Evolutionary conservation across 441 rosid species (phyloP).

Genomic region (Euphorbia celastroides): DNA sequence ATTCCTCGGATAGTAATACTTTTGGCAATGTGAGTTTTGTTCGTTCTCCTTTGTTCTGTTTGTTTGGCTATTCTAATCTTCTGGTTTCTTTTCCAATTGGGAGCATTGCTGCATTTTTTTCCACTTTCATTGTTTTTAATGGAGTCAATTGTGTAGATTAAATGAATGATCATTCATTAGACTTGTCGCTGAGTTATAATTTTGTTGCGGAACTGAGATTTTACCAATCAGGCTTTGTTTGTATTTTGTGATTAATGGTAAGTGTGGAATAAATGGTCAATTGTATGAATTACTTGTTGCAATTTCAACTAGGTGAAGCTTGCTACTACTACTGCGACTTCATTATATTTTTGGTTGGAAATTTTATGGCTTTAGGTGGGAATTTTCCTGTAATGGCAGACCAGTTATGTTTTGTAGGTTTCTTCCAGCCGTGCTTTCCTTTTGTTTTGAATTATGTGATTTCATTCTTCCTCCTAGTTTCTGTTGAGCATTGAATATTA

Average conservation of each 20-base stretch:
- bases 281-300: not conserved
- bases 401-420: not conserved
- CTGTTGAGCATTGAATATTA: not conserved
- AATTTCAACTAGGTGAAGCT: not conserved
- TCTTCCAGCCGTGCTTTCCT: not conserved
- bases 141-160: not conserved
- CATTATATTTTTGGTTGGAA: not conserved
- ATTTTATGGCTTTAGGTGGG: conserved; percentile 1
- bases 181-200: not conserved
- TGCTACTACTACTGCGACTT: not conserved
- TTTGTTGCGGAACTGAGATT: not conserved
- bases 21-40: conserved; percentile 66
- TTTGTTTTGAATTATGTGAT: not conserved
- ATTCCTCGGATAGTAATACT: conserved; percentile 51
- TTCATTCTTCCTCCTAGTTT: not conserved
- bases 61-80: not conserved
- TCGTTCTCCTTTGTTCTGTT: not conserved
- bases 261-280: not conserved
- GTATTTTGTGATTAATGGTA: not conserved
- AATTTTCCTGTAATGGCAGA: not conserved
- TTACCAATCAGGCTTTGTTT: not conserved
- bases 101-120: too few species aligned
- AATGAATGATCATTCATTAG: not conserved
- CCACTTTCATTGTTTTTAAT: too few species aligned
- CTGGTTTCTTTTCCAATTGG: too few species aligned